A percentile compares a stretch with the other conserved stretches of the same genome.
These are phyloP conservation scores for Scutellaria baicalensis DNA, from an alignment of 257 asterid genomes.

Conservation along the genomic window DNA sequence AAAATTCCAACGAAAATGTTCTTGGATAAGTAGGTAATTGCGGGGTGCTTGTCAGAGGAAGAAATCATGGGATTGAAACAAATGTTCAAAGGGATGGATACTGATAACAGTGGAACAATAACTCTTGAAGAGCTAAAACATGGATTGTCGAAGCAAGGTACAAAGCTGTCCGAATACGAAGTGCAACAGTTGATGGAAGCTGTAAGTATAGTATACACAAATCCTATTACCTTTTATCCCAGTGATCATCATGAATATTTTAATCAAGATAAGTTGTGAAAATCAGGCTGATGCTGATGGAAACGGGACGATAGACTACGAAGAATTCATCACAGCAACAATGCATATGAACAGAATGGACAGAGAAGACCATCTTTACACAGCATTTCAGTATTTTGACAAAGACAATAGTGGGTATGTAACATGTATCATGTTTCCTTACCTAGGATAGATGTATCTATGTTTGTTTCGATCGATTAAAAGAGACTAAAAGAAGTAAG, in stretches of 20 bases:
- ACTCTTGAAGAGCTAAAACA: conserved; percentile 63
- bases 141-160: conserved; percentile 57
- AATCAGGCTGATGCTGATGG: conserved; percentile 61
- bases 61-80: conserved; percentile 60
- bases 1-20: not conserved
- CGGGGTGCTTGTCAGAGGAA: conserved; percentile 64
- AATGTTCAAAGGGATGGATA: conserved; percentile 65
- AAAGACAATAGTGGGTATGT: conserved; percentile 51
- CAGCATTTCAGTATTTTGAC: conserved; percentile 58
- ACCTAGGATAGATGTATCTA: too few species aligned
- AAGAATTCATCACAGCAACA: conserved; percentile 64
- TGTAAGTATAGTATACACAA: conserved; percentile 21
- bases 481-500: not conserved
- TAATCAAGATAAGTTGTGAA: not conserved
- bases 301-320: conserved; percentile 54
- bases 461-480: not conserved
- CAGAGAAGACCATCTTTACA: conserved; percentile 63
- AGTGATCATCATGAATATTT: too few species aligned
- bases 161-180: conserved; percentile 53
- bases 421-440: not conserved
- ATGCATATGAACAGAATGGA: conserved; percentile 63
- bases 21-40: conserved; percentile 37
- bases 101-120: conserved; percentile 59
- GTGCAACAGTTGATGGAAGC: conserved; percentile 61
- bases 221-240: too few species aligned